Evolutionary conservation across 2,329 filamentous ascomycete genomes (phyloP), one percentile per base, ranked within the genome.

Genomic region (Myriangium duriaei): DNA sequence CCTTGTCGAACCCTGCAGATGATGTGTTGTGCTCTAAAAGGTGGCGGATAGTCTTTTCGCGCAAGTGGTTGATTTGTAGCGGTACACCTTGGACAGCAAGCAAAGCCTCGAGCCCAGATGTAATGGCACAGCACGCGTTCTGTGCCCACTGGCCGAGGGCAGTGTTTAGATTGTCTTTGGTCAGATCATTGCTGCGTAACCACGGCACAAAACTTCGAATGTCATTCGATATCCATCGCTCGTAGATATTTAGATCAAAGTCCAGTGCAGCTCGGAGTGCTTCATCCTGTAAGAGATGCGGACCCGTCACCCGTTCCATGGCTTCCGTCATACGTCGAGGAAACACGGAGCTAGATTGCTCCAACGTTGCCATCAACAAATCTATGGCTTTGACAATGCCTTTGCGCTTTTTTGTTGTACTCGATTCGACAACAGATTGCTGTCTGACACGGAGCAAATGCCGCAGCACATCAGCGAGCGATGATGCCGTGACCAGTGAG

Each of bases 171-270:
- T 67, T 62, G 2, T 54, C 40, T 18, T 53, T 45, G 15, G 60
- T 52, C 4, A 69, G 49, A 47, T 91, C 81, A 47, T 87, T 83
- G 49, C 92, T 78, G 18, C 82, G 76, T 24, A 92, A 81, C 62
- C 85, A 94, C 0, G 87, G 87, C 1, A 78, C 88, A 53, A 92
- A 95, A 46, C 80, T 81, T 32, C 74, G 74, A 30, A 94, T 81
- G 43, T 92, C 84, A 5, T 86, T 76, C 12, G 81, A 72, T 45
- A 91, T 81, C 81, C 86, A 93, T 13, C 71, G 70, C 45, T 79
- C 75, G 50, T 84, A 76, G 7, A 91, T 62, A 51, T 94, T 85
- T 16, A 95, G 62, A 24, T 81, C 74, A 10, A 94, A 62, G 11
- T 79, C 79, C 46, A 82, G 74, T 1, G 91, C 58, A 1, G 63